Conservation (phyloP, 495 filamentous ascomycete genomes). For the Xeromyces bisporus region DNA sequence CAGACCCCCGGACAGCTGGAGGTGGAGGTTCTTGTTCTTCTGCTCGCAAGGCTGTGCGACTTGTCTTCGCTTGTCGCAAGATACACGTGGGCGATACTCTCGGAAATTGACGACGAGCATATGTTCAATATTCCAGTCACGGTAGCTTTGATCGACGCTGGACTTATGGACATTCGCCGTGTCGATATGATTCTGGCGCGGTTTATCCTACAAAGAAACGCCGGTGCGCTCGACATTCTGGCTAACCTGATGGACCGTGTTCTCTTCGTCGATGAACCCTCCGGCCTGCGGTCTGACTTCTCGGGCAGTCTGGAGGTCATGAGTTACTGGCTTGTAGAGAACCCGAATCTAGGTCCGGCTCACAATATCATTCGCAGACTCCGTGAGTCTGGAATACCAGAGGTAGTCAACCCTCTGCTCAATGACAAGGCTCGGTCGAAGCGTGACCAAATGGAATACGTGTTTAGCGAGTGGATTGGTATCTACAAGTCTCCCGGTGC, state of each 20-base stretch:
- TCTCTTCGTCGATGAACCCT: slow-evolving; percentile 56
- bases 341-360: slow-evolving; percentile 44
- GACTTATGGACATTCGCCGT: slow-evolving; percentile 59
- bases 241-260: slow-evolving; percentile 57
- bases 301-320: slow-evolving; percentile 64
- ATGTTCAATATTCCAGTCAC: slow-evolving; percentile 68
- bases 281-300: slow-evolving; percentile 72
- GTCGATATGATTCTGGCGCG: slow-evolving; percentile 64
- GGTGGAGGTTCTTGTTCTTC: slow-evolving; percentile 65
- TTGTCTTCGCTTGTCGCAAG: slow-evolving; percentile 57
- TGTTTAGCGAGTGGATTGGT: slow-evolving; percentile 86
- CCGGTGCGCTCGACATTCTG: slow-evolving; percentile 56
- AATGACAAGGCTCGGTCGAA: slow-evolving; percentile 36
- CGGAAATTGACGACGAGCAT: slow-evolving; percentile 50
- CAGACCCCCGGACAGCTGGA: slow-evolving; percentile 44
- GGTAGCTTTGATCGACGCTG: slow-evolving; percentile 52
- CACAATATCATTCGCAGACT: slow-evolving; percentile 59
- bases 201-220: slow-evolving; percentile 48
- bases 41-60: slow-evolving; percentile 66
- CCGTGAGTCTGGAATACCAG: slow-evolving; percentile 40
- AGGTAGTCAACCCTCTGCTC: slow-evolving; percentile 28
- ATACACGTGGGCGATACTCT: slow-evolving; percentile 47
- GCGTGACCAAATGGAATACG: slow-evolving; percentile 75
- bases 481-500: slow-evolving; percentile 58
- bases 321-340: slow-evolving; percentile 64